Conservation (phyloP, 2,329 filamentous ascomycete species). For the Aspergillus sergii region DNA sequence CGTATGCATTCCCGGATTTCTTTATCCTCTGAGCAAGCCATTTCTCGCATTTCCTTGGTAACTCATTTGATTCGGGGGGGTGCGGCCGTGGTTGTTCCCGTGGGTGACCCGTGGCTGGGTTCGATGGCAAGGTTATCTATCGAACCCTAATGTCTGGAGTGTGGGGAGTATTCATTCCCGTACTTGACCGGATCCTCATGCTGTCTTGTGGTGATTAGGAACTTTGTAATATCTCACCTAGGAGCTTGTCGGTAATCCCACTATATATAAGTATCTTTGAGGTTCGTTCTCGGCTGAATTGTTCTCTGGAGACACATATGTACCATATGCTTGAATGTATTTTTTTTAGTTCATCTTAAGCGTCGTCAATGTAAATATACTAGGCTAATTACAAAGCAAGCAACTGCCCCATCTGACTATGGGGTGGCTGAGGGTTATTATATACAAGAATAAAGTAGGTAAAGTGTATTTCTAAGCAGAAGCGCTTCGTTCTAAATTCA, state of each 20-base stretch:
- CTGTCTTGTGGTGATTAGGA: no score
- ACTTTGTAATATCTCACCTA: no score
- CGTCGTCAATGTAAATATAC: not conserved
- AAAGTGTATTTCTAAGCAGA: not conserved
- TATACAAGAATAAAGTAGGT: not conserved
- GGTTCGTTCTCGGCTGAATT: not conserved
- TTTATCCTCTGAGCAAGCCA: not conserved
- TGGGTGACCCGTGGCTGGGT: no score
- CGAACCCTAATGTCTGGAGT: no score
- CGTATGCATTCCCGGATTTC: not conserved
- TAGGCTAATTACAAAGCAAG: not conserved
- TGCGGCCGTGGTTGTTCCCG: no score
- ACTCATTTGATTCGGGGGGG: no score
- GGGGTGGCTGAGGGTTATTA: not conserved
- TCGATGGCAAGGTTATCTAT: no score
- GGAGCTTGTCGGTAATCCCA: no score
- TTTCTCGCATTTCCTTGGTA: no score
- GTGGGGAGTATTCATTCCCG: no score
- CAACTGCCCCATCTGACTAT: not conserved
- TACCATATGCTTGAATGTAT: not conserved
- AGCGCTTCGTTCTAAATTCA: not conserved
- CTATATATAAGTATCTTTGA: not conserved
- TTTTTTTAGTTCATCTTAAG: not conserved
- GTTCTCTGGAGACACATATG: not conserved
- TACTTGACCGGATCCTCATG: no score